Evolutionary conservation across 2,329 filamentous ascomycete genomes (phyloP).

Genomic region (Cercospora sp.): DNA sequence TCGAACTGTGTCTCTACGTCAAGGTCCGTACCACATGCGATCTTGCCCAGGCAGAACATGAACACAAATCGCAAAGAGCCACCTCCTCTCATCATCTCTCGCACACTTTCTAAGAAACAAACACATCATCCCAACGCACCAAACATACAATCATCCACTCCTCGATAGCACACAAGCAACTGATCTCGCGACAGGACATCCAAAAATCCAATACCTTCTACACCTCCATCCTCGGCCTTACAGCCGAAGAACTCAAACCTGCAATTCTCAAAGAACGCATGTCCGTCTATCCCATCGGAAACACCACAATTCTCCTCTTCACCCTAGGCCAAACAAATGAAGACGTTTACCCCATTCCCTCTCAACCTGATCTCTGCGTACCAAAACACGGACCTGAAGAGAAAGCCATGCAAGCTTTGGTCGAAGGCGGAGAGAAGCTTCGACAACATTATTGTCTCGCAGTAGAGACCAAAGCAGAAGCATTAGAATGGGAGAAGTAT

Average conservation of each 20-base stretch:
- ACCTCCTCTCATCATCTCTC: neutral
- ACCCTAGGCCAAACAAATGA: slow-evolving; percentile 13
- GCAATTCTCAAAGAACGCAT: slow-evolving; percentile 17
- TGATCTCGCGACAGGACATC: neutral
- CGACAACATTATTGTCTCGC: slow-evolving; percentile 21
- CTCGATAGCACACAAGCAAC: too few relatives aligned
- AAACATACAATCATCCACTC: too few relatives aligned
- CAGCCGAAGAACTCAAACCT: slow-evolving; percentile 8
- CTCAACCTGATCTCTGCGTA: slow-evolving; percentile 10
- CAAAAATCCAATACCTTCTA: slow-evolving; percentile 14
- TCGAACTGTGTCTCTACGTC: slow-evolving; percentile 22
- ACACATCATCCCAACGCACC: too few relatives aligned
- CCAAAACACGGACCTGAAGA: slow-evolving; percentile 17
- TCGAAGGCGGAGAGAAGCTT: slow-evolving; percentile 8
- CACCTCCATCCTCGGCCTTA: slow-evolving; percentile 15
- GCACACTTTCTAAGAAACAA: too few relatives aligned
- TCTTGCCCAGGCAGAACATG: neutral
- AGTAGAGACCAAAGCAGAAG: slow-evolving; percentile 15
- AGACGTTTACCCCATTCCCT: slow-evolving; percentile 11
- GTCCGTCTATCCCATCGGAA: slow-evolving; percentile 17
- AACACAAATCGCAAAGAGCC: neutral
- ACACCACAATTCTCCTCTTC: slow-evolving; percentile 21
- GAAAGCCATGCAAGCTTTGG: slow-evolving; percentile 1
- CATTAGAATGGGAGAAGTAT: slow-evolving; percentile 16
- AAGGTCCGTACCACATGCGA: slow-evolving; percentile 3